A percentile compares a stretch with the other conserved stretches of the same genome.
phyloP scores from a whole-genome alignment of 148 eudicot species.

The Salicornia ramosissima region DNA sequence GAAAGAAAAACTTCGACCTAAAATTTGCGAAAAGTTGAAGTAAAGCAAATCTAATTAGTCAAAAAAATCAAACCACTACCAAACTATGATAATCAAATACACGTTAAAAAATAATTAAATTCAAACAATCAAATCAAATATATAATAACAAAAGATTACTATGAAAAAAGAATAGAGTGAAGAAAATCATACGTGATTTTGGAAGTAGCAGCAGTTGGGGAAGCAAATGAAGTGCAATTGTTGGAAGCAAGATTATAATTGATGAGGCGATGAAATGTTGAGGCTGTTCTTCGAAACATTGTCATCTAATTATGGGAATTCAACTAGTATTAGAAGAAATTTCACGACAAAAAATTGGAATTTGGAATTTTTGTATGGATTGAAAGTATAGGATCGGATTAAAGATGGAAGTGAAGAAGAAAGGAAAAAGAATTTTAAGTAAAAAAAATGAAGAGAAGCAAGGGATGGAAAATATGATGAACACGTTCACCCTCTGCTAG shows the following conservation, averaged over 20 bases:
- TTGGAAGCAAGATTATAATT: slow-evolving; percentile 15
- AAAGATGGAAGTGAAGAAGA: background rate
- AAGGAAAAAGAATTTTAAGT: background rate
- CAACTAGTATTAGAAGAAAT: background rate
- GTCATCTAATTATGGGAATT: slow-evolving; percentile 9
- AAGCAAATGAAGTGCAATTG: background rate
- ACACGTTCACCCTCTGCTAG: background rate
- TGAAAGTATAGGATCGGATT: background rate
- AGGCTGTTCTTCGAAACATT: slow-evolving; percentile 24
- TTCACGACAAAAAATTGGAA: background rate
- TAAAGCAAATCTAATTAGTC: too few species aligned
- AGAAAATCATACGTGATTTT: slow-evolving; percentile 10
- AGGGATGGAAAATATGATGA: background rate
- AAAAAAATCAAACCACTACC: too few species aligned
- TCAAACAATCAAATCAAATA: too few species aligned
- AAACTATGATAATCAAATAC: background rate
- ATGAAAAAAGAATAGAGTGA: background rate
- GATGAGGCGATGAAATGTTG: slow-evolving; percentile 15
- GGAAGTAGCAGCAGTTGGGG: background rate
- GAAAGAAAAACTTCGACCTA: too few species aligned
- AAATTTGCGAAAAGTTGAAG: too few species aligned
- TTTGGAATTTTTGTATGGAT: too few species aligned
- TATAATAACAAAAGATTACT: too few species aligned
- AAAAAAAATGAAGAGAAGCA: too few species aligned
- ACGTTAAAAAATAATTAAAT: background rate